Conservation (phyloP, 2,329 filamentous ascomycete genomes). For the Curvularia sp. region DNA sequence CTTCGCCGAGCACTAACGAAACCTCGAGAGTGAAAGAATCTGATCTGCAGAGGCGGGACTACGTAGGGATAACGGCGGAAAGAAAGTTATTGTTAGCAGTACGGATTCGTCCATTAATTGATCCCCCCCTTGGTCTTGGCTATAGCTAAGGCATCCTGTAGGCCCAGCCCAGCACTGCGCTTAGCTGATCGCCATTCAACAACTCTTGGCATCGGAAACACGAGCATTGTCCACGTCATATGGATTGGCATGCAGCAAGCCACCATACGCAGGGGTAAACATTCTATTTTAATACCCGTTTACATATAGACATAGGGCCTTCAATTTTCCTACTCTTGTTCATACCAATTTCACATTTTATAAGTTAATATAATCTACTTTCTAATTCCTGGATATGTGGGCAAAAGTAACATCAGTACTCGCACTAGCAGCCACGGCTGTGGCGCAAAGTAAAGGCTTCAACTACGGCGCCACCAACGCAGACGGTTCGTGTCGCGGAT, state of each 20-base stretch:
- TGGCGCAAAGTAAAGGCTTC: constrained; percentile 62
- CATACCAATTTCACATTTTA: background rate
- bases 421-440: constrained; percentile 32
- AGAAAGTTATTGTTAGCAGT: background rate
- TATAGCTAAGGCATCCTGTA: background rate
- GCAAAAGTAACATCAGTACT: constrained; percentile 20
- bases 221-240: constrained; percentile 28
- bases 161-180: background rate
- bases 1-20: background rate
- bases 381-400: constrained; percentile 1
- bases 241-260: constrained; percentile 18
- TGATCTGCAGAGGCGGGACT: background rate
- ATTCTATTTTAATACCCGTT: background rate
- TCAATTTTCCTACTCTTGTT: background rate
- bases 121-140: background rate
- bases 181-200: constrained; percentile 21
- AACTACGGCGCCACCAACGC: constrained; percentile 72
- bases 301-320: background rate
- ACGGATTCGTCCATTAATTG: background rate
- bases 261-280: background rate
- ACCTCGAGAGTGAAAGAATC: too few relatives aligned
- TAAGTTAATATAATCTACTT: background rate
- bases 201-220: constrained; percentile 17
- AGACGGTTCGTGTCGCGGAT: constrained; percentile 65
- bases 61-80: background rate